These are phyloP conservation scores for Ophiocordyceps sinensis DNA, from an alignment of 2,329 filamentous ascomycete genomes.

Conservation along the genomic window DNA sequence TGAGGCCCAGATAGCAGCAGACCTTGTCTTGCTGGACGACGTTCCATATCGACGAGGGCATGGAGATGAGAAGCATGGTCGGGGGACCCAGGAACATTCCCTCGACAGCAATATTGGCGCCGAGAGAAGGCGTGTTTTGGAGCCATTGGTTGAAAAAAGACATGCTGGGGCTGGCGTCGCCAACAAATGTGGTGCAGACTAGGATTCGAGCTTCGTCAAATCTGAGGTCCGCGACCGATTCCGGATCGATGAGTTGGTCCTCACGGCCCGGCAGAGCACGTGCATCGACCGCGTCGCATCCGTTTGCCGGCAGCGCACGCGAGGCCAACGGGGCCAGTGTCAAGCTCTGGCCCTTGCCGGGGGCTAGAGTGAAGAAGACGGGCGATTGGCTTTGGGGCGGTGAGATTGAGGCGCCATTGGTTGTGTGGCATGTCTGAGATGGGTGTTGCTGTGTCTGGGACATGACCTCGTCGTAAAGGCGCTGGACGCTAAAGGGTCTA, in stretches of 20 bases:
- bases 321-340: slow-evolving; percentile 33
- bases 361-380: slow-evolving; percentile 39
- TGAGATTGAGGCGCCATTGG: slow-evolving; percentile 29
- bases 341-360: slow-evolving; percentile 36
- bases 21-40: slow-evolving; percentile 52
- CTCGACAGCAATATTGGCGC: slow-evolving; percentile 46
- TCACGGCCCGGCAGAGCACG: slow-evolving; percentile 12
- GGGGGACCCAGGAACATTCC: slow-evolving; percentile 55
- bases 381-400: slow-evolving; percentile 24
- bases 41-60: slow-evolving; percentile 49
- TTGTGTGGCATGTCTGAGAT: slow-evolving; percentile 23
- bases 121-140: slow-evolving; percentile 40
- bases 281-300: slow-evolving; percentile 9
- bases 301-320: slow-evolving; percentile 14
- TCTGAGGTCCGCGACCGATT: slow-evolving; percentile 36
- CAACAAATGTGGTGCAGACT: slow-evolving; percentile 52
- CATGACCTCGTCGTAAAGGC: slow-evolving; percentile 41
- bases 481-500: slow-evolving; percentile 40
- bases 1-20: slow-evolving; percentile 49
- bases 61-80: slow-evolving; percentile 51
- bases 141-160: slow-evolving; percentile 52
- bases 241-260: slow-evolving; percentile 30
- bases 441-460: slow-evolving; percentile 29
- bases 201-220: slow-evolving; percentile 50
- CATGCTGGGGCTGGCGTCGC: slow-evolving; percentile 51